Conservation (phyloP, 768 basidiomycete genomes). For the Galerina marginata region DNA sequence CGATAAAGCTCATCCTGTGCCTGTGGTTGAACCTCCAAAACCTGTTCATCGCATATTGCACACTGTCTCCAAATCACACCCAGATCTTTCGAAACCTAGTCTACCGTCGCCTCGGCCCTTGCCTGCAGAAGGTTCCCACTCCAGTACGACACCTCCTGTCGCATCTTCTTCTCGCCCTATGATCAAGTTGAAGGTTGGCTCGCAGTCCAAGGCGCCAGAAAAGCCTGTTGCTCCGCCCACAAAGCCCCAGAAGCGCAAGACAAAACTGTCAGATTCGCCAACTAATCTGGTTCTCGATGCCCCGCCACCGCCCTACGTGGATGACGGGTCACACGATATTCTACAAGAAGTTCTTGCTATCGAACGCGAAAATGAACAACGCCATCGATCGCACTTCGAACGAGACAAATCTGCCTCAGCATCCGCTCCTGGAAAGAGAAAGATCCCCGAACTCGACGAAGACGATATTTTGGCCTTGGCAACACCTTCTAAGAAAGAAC, state of each 20-base stretch:
- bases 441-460: conserved; percentile 51
- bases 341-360: conserved; percentile 84
- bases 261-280: conserved; percentile 43
- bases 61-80: conserved; percentile 46
- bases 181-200: conserved; percentile 72
- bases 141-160: conserved; percentile 21
- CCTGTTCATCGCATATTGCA: conserved; percentile 42
- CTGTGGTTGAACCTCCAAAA: conserved; percentile 20
- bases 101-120: conserved; percentile 11
- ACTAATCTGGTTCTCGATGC: conserved; percentile 49
- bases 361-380: conserved; percentile 68
- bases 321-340: conserved; percentile 83
- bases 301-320: conserved; percentile 70
- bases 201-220: conserved; percentile 39
- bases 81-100: conserved; percentile 32
- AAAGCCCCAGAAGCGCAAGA: conserved; percentile 47
- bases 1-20: conserved; percentile 49
- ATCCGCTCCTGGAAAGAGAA: conserved; percentile 59
- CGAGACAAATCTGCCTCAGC: conserved; percentile 42
- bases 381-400: conserved; percentile 50
- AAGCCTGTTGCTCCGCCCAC: conserved; percentile 33
- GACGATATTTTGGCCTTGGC: conserved; percentile 71
- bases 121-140: conserved; percentile 2
- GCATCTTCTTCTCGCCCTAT: conserved; percentile 53
- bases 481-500: conserved; percentile 65